Evolutionary conservation across 129 eudicot species (phyloP).

Genomic region (Arctium minus): DNA sequence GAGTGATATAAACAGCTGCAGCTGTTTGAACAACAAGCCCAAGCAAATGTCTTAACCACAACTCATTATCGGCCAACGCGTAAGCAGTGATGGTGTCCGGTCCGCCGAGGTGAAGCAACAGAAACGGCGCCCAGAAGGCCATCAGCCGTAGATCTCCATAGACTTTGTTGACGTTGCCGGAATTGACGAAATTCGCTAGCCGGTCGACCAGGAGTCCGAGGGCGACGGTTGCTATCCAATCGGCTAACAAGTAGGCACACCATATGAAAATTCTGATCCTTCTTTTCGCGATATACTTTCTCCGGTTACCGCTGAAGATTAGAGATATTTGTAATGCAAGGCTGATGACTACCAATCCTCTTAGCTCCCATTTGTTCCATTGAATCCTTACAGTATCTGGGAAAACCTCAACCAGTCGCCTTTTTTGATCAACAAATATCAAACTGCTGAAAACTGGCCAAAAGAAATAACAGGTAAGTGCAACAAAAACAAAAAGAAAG

Average conservation of each 20-base stretch:
- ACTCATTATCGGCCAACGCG: slow-evolving; percentile 36
- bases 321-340: slow-evolving; percentile 34
- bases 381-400: slow-evolving; percentile 19
- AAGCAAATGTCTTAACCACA: slow-evolving; percentile 34
- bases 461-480: not conserved
- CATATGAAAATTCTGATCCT: slow-evolving; percentile 39
- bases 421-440: slow-evolving; percentile 6
- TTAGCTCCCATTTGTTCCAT: slow-evolving; percentile 49
- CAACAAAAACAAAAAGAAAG: not conserved
- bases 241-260: slow-evolving; percentile 51
- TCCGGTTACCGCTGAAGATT: slow-evolving; percentile 28
- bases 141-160: slow-evolving; percentile 18
- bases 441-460: not conserved
- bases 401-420: slow-evolving; percentile 36
- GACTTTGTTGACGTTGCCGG: not conserved
- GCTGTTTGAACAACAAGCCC: slow-evolving; percentile 28
- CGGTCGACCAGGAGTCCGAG: slow-evolving; percentile 38
- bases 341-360: slow-evolving; percentile 37
- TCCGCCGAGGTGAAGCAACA: slow-evolving; percentile 42
- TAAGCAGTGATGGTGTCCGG: slow-evolving; percentile 39
- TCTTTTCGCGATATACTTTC: slow-evolving; percentile 32
- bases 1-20: slow-evolving; percentile 24
- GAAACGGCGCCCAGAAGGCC: slow-evolving; percentile 54
- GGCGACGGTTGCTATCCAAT: slow-evolving; percentile 44
- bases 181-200: not conserved